phyloP scores from a whole-genome alignment of 345 rosid genomes.

The Dimocarpus longan region DNA sequence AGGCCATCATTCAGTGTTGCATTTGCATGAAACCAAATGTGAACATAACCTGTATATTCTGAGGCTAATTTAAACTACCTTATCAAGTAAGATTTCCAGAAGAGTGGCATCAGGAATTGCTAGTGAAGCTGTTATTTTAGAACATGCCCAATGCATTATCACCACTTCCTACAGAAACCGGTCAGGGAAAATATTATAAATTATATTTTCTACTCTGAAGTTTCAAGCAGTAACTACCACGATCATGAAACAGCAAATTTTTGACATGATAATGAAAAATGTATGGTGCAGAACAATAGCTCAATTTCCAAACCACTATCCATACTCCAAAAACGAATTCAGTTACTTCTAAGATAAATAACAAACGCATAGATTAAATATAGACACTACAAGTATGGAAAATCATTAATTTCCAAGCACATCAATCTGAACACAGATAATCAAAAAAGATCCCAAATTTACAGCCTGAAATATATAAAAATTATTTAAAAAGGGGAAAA shows the following conservation, averaged over 20 bases:
- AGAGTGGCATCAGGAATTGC: constrained; percentile 84
- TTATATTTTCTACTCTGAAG: background rate
- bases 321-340: background rate
- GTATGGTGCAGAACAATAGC: background rate
- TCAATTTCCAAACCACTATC: background rate
- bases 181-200: background rate
- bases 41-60: constrained; percentile 12
- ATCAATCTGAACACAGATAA: constrained; percentile 15
- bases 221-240: background rate
- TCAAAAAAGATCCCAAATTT: background rate
- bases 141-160: constrained; percentile 99
- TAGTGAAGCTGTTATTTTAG: constrained; percentile 87
- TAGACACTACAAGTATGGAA: background rate
- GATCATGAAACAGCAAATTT: background rate
- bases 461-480: background rate
- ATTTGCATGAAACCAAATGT: constrained; percentile 10
- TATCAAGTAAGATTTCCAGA: constrained; percentile 89
- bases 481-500: background rate
- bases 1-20: constrained; percentile 21
- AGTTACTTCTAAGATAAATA: background rate
- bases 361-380: background rate
- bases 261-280: background rate
- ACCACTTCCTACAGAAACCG: constrained; percentile 73
- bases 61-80: constrained; percentile 42
- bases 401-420: background rate